Conservation (phyloP, 306 rosid genomes). For the Glycyrrhiza uralensis region DNA sequence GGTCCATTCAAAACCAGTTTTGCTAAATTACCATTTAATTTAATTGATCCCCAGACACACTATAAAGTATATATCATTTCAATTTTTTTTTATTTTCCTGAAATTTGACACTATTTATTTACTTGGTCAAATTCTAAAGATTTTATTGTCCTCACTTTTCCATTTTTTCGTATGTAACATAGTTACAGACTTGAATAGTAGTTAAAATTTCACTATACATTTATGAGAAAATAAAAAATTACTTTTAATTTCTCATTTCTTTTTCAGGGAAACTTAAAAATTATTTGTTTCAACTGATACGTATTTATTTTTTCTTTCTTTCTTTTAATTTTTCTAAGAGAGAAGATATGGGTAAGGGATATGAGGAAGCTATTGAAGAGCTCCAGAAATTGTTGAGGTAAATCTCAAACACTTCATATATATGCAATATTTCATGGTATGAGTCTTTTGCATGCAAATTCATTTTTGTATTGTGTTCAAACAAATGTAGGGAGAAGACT, state of each 20-base stretch:
- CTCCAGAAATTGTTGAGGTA: conserved; percentile 85
- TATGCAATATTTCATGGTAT: not conserved
- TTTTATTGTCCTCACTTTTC: not conserved
- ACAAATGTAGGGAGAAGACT: conserved; percentile 57
- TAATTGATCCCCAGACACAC: not conserved
- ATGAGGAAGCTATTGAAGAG: conserved; percentile 79
- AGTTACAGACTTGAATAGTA: not conserved
- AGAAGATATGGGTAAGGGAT: conserved; percentile 81
- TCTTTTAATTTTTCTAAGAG: conserved; percentile 48
- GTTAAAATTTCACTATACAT: not conserved
- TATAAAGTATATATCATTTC: not conserved
- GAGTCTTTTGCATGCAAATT: not conserved
- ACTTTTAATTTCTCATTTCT: not conserved
- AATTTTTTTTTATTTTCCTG: not conserved
- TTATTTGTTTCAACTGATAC: not conserved
- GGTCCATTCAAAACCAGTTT: conserved; percentile 30
- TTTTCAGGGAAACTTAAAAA: not conserved
- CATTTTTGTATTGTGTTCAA: not conserved
- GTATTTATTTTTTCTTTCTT: not conserved
- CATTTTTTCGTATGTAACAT: not conserved
- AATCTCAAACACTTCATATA: not conserved
- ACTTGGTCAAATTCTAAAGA: not conserved
- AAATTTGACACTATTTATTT: not conserved
- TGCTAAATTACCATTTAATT: conserved; percentile 14
- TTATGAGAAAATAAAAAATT: not conserved